Conservation (phyloP, 129 eudicot species). For the Flaveria ramosissima region DNA sequence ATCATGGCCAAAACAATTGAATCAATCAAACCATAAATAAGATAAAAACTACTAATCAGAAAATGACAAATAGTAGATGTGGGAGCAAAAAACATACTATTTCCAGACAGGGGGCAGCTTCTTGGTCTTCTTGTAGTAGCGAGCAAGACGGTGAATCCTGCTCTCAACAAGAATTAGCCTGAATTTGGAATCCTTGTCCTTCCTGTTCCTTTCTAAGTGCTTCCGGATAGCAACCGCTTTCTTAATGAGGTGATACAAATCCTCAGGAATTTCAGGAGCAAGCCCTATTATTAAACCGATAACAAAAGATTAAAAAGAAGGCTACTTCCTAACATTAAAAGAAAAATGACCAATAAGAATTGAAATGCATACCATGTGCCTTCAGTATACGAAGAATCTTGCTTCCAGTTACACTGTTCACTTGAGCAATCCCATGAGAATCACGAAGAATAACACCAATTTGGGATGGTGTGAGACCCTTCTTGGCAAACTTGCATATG, state of each 20-base stretch:
- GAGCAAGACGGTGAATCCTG: slow-evolving; percentile 73
- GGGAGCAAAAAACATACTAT: slow-evolving; percentile 43
- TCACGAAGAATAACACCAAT: slow-evolving; percentile 47
- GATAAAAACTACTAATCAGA: not conserved
- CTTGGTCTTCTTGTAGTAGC: slow-evolving; percentile 78
- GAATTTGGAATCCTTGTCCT: slow-evolving; percentile 67
- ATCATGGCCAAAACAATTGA: not conserved
- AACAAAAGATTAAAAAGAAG: not conserved
- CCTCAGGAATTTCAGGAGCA: slow-evolving; percentile 76
- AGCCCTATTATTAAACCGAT: slow-evolving; percentile 34
- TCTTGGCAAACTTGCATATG: slow-evolving; percentile 42
- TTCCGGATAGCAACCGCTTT: slow-evolving; percentile 67
- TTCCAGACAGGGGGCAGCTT: slow-evolving; percentile 75
- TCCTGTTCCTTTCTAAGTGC: slow-evolving; percentile 76
- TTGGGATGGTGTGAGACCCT: slow-evolving; percentile 43
- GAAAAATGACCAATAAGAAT: not conserved
- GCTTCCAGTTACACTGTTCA: slow-evolving; percentile 68
- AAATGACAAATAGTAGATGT: not conserved
- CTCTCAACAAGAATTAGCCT: slow-evolving; percentile 72
- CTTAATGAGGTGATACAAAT: slow-evolving; percentile 63
- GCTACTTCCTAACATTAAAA: not conserved
- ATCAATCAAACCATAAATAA: not conserved
- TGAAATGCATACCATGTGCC: slow-evolving; percentile 52
- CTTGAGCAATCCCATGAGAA: slow-evolving; percentile 65
- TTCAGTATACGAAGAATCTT: slow-evolving; percentile 63